Evolutionary conservation across 2,329 filamentous ascomycete genomes (phyloP).

Genomic region (Pseudogymnoascus destructans): DNA sequence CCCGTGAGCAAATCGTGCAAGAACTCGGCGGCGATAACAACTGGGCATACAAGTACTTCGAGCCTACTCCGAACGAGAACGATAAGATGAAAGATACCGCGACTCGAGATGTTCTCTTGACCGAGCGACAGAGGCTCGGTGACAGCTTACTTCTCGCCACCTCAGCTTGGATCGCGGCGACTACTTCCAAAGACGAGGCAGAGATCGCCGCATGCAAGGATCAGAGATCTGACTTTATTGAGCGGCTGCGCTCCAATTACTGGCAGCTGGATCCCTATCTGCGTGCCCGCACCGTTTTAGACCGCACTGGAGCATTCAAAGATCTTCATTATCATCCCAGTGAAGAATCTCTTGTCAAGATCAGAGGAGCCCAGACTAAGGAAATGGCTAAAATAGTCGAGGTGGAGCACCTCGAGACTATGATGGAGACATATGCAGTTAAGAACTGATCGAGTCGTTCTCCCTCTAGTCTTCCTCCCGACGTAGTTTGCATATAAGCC

Average conservation of each 20-base stretch:
- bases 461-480: background rate
- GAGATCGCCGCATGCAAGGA: conserved; percentile 23
- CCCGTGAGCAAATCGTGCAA: conserved; percentile 44
- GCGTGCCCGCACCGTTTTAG: conserved; percentile 48
- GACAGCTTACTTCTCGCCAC: conserved; percentile 46
- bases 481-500: too few relatives aligned
- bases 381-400: background rate
- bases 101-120: conserved; percentile 36
- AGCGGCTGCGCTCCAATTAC: conserved; percentile 45
- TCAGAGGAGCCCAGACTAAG: background rate
- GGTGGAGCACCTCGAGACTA: background rate
- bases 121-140: conserved; percentile 39
- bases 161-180: conserved; percentile 35
- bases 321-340: background rate
- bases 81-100: conserved; percentile 32
- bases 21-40: conserved; percentile 43
- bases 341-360: background rate
- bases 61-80: conserved; percentile 48
- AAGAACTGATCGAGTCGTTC: background rate
- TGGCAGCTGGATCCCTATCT: conserved; percentile 60
- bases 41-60: conserved; percentile 48
- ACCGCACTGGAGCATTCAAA: conserved; percentile 32
- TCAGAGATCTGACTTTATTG: conserved; percentile 37
- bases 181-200: conserved; percentile 16
- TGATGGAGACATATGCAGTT: background rate